Evolutionary conservation across 2,329 filamentous ascomycete species (phyloP), one percentile per base, ranked within the genome.

Genomic region (Hirsutella rhossiliensis): DNA sequence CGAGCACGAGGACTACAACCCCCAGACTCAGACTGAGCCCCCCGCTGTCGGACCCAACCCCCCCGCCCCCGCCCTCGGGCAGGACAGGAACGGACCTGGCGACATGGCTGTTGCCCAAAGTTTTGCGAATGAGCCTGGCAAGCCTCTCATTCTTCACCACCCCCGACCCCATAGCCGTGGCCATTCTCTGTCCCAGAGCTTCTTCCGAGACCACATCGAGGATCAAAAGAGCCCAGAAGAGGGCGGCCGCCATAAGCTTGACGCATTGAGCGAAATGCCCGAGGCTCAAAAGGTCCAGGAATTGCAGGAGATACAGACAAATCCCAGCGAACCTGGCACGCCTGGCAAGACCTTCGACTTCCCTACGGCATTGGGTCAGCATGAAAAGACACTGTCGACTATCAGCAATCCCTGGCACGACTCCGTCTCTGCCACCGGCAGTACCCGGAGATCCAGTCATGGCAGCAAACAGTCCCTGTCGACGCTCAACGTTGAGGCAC

Each of bases 401-500:
- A 56, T 64, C 3, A 81, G 73, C 60, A 83, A 83, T 56, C 78
- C 78, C 11, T 84, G 80, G 80, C 70, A 69, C 23, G 74, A 80
- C 41, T 60, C 65, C 7, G 62, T 65, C 23, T 66, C 72, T 13
- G 54, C 59, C 37, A 54, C 63, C 23, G 59, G 60, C 38, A 62
- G 59, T 23, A 54, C 61, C 19, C 57, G 65, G 28, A 64, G 67
- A 38, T 66, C 63, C 15, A 64, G 69, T 11, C 84, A 88, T 55
- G 73, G 70, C 17, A 82, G 80, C 57, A 86, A 83, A 54, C 70
- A 80, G 3, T 89, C 79, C 0, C 62, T 81, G 38, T 87, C 87
- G 1, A 89, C 82, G 52, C 75, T 97, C 53, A 97, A 97, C 54
- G 88, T 94, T 28, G 78, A 83, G 49, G 90, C 90, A 0, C 84